A percentile compares a stretch with the other conserved stretches of the same genome.
Conservation (phyloP, 2,329 filamentous ascomycete species). For the Penicillium concentricum region DNA sequence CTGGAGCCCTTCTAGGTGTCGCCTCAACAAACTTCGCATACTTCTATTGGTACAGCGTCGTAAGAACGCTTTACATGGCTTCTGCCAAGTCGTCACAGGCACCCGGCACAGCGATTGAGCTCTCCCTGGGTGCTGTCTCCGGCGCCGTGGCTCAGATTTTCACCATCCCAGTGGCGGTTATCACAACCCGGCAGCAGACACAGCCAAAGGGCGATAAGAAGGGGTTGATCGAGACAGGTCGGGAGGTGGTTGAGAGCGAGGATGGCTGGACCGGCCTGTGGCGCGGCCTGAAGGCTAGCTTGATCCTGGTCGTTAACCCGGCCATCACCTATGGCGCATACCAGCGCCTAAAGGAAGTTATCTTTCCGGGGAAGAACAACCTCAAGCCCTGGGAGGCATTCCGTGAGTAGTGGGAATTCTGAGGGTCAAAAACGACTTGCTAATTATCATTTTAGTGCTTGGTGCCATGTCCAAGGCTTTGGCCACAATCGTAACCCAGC, state of each 20-base stretch:
- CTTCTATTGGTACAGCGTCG: conserved; percentile 97
- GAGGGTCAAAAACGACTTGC: neutral
- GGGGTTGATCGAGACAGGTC: conserved; percentile 80
- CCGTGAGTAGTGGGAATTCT: conserved; percentile 58
- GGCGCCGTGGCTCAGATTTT: conserved; percentile 92
- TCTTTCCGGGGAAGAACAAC: conserved; percentile 75
- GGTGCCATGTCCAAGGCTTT: conserved; percentile 90
- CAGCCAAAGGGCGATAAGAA: conserved; percentile 81
- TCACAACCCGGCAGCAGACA: conserved; percentile 95
- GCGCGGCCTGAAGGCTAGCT: conserved; percentile 18
- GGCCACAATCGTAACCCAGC: conserved; percentile 89
- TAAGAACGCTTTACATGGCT: conserved; percentile 73
- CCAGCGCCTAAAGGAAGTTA: conserved; percentile 73
- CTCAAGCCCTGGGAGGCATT: conserved; percentile 87
- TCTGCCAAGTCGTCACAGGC: conserved; percentile 58
- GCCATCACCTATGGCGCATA: conserved; percentile 94
- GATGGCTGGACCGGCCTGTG: conserved; percentile 63
- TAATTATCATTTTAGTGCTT: conserved; percentile 60
- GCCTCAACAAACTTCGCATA: conserved; percentile 98
- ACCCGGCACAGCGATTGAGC: conserved; percentile 77
- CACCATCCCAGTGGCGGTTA: conserved; percentile 92
- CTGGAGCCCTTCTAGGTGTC: conserved; percentile 82
- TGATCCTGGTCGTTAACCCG: conserved; percentile 20
- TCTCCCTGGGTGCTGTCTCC: conserved; percentile 80
- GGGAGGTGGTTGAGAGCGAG: conserved; percentile 84